Evolutionary conservation across 2,329 filamentous ascomycete species (phyloP), one percentile per base, ranked within the genome.

Genomic region (Fusarium sp.): DNA sequence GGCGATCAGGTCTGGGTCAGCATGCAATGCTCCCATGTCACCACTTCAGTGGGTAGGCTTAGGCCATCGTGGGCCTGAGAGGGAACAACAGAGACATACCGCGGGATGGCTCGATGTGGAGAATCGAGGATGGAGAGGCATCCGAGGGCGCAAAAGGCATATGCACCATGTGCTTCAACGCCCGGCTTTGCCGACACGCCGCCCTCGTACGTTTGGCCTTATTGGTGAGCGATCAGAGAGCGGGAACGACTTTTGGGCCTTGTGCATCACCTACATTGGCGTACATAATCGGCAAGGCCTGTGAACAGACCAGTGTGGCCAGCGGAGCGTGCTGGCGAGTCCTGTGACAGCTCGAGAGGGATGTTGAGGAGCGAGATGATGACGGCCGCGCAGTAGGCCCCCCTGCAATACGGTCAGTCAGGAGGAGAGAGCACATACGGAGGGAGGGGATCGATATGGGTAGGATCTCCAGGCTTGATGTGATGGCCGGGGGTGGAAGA

Each of bases 81-180:
- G 31, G 38, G 57, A 34, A 42, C 29, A 38, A 42, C 37, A 59
- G 61, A 69, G 27, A 85, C 89, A 80, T 89, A 96, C 90, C 89
- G 91, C 70, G 90, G 88, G 74, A 98, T 91, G 72, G 90, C 93
- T 76, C 90, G 87, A 81, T 93, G 89, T 66, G 96, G 96, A 66
- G 92, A 88, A 79, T 94, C 95, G 57, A 98, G 85, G 73, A 98
- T 94, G 78, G 94, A 93, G 64, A 99, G 89, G 83, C 94, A 97
- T 64, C 93, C 96, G 68, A 99, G 86, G 65, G 94, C 95, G 84
- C 96, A 98, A 84, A 98, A 98, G 29, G 96, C 94, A 85, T 98
- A 99, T 73, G 94, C 96, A 70, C 96, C 96, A 84, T 99, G 96
- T 64, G 96, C 96, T 87, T 99, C 96, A 73, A 93, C 92, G 69